phyloP scores from a whole-genome alignment of 371 early-diverging fungal species.

The Rhizopus arrhizus region DNA sequence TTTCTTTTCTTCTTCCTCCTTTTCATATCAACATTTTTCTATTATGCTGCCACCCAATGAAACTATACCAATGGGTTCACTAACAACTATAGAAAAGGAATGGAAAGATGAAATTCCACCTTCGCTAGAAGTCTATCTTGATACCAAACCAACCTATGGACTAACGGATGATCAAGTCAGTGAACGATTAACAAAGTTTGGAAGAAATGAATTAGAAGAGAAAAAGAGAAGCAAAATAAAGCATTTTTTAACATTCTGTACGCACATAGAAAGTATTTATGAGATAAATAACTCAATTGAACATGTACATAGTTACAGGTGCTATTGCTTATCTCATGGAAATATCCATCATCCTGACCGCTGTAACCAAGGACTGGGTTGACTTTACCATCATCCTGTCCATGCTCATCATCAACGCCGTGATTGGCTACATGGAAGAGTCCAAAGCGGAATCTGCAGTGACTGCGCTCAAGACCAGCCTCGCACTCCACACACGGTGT shows the following conservation, averaged over 20 bases:
- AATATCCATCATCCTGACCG: conserved; percentile 73
- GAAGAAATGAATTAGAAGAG: conserved; percentile 78
- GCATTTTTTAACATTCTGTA: conserved; percentile 87
- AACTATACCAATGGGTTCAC: conserved; percentile 15
- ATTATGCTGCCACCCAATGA: conserved; percentile 7
- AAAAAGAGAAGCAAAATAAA: conserved; percentile 80
- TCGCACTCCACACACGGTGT: conserved; percentile 79
- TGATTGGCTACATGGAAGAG: conserved; percentile 90
- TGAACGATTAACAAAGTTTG: conserved; percentile 67
- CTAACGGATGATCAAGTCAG: conserved; percentile 60
- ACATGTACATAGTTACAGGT: conserved; percentile 60
- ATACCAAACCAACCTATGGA: conserved; percentile 70
- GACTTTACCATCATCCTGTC: conserved; percentile 87
- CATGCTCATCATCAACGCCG: conserved; percentile 85
- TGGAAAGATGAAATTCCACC: conserved; percentile 66
- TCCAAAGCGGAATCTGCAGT: conserved; percentile 89
- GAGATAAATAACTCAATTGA: not conserved
- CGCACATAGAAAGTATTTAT: not conserved
- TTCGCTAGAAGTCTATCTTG: conserved; percentile 70
- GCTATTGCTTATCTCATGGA: conserved; percentile 90
- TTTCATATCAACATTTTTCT: not conserved
- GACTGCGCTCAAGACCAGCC: conserved; percentile 84
- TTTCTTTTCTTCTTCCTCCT: not conserved
- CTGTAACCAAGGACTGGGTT: conserved; percentile 73
- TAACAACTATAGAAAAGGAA: conserved; percentile 13